These are phyloP conservation scores for Porphyrellus sp. DNA, from an alignment of 1,284 basidiomycete species.

Conservation along the genomic window DNA sequence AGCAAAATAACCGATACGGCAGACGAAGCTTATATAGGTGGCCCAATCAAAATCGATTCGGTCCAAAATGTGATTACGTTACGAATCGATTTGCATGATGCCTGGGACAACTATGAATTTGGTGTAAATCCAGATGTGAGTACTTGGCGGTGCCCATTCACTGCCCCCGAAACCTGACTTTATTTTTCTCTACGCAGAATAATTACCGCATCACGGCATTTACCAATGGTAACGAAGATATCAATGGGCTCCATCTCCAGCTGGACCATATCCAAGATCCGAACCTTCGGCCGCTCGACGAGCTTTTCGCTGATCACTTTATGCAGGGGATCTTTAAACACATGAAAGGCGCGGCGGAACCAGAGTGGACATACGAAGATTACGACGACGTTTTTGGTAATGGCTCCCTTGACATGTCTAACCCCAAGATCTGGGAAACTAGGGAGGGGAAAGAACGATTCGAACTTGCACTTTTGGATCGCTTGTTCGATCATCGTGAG, in stretches of 20 bases:
- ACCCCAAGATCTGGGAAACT: background rate
- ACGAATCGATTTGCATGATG: background rate
- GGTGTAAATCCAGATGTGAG: background rate
- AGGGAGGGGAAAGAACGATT: slow-evolving; percentile 2
- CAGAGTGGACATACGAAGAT: background rate
- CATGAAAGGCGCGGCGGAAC: background rate
- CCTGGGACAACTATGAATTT: slow-evolving; percentile 2
- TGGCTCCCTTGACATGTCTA: background rate
- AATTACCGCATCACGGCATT: slow-evolving; percentile 2
- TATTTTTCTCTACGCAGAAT: background rate
- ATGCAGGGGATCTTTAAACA: slow-evolving; percentile 1
- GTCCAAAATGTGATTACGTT: slow-evolving; percentile 1
- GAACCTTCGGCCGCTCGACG: background rate
- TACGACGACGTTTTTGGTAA: background rate
- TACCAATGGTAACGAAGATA: background rate
- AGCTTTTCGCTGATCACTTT: background rate
- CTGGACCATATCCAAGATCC: slow-evolving; percentile 1
- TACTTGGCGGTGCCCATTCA: background rate
- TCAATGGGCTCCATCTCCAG: background rate
- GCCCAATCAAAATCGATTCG: background rate
- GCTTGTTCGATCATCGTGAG: background rate
- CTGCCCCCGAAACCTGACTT: background rate
- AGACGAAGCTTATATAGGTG: background rate
- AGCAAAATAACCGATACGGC: slow-evolving; percentile 1
- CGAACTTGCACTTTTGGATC: slow-evolving; percentile 1